Conservation (phyloP, 495 filamentous ascomycete species). For the Physcia stellaris region DNA sequence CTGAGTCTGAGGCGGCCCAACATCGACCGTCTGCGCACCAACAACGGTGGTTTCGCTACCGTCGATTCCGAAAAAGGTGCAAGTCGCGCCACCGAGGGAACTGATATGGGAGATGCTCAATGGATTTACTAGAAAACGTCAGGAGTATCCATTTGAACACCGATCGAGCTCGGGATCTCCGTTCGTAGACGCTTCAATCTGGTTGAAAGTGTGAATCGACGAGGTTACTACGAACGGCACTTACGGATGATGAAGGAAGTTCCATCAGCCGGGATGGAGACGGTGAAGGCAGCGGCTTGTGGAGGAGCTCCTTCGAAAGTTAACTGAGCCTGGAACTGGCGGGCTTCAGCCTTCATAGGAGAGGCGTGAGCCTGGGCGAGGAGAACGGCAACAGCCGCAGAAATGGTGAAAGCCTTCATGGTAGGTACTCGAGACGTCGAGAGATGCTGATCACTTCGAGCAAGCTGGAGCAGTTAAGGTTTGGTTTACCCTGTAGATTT, state of each 20-base stretch:
- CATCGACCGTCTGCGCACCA: conserved; percentile 14
- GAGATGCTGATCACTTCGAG: neutral
- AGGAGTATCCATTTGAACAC: neutral
- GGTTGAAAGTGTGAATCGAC: neutral
- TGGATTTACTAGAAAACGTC: conserved; percentile 3
- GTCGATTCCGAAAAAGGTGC: conserved; percentile 18
- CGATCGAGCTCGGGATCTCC: neutral
- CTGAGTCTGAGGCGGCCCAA: conserved; percentile 28
- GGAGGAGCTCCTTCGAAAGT: conserved; percentile 3
- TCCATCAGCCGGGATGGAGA: conserved; percentile 3
- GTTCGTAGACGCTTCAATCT: neutral
- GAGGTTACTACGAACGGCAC: neutral
- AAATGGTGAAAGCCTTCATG: conserved; percentile 14
- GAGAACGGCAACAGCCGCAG: conserved; percentile 11
- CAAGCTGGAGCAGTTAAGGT: neutral
- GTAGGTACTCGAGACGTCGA: neutral
- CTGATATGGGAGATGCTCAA: conserved; percentile 9
- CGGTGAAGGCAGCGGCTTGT: neutral
- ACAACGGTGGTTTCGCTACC: conserved; percentile 15
- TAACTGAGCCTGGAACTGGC: conserved; percentile 5
- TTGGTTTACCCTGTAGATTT: too few relatives aligned
- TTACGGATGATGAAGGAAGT: conserved; percentile 4
- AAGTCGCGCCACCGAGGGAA: conserved; percentile 2
- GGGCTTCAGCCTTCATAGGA: neutral
- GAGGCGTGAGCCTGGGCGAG: conserved; percentile 1